phyloP scores from a whole-genome alignment of 2,329 filamentous ascomycete species.

The Cryphonectria radicalis region DNA sequence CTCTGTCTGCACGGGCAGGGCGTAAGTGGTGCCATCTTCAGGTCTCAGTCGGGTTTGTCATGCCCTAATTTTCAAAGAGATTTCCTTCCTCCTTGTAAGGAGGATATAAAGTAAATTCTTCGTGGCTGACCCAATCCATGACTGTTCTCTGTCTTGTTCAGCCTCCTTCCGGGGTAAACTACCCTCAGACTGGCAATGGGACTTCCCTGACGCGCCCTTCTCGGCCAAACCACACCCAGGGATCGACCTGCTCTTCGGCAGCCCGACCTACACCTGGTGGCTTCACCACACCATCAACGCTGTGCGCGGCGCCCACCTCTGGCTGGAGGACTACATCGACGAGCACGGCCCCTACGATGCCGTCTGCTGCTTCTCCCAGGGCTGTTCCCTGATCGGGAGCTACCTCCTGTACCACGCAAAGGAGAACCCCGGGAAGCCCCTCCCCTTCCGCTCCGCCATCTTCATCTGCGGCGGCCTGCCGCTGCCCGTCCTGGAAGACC shows the following conservation, averaged over 20 bases:
- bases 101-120: neutral
- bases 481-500: conserved; percentile 40
- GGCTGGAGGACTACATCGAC: conserved; percentile 42
- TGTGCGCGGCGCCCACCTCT: conserved; percentile 42
- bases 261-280: conserved; percentile 40
- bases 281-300: conserved; percentile 34
- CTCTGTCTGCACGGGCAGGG: conserved; percentile 45
- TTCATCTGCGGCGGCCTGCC: conserved; percentile 47
- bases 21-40: conserved; percentile 43
- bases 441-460: conserved; percentile 45
- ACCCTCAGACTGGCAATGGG: conserved; percentile 37
- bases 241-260: conserved; percentile 39
- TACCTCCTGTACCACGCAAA: conserved; percentile 45
- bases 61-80: neutral
- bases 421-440: conserved; percentile 36
- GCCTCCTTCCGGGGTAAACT: conserved; percentile 43
- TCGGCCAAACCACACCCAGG: conserved; percentile 39
- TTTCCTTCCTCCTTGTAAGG: neutral
- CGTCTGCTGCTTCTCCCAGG: conserved; percentile 45
- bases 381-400: conserved; percentile 44
- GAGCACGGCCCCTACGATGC: conserved; percentile 42
- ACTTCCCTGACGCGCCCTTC: conserved; percentile 43
- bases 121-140: conserved; percentile 11
- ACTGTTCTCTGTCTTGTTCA: conserved; percentile 23
- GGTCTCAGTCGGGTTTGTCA: conserved; percentile 41